Evolutionary conservation across 352 stramenopile species (phyloP), one percentile per base, ranked within the genome.

Genomic region (Blastocystis sp.): DNA sequence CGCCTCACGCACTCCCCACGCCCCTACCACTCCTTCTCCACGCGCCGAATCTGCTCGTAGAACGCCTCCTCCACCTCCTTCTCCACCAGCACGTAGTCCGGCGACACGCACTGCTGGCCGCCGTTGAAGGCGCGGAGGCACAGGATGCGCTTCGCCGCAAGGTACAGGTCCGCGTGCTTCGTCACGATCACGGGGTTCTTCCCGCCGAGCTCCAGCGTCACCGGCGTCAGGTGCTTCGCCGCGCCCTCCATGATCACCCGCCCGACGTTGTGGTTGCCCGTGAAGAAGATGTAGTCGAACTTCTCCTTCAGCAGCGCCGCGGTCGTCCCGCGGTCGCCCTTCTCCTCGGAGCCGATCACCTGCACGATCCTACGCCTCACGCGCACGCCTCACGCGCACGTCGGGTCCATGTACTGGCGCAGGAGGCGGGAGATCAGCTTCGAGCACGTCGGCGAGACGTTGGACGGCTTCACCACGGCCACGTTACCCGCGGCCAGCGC

Each of bases 31-130:
- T 81, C 71, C 71, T 81, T 78, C 21, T 90, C 68, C 0, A 74
- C 87, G 21, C 92, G 71, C 21, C 77, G 59, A 9, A 91, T 60
- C 24, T 62, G 62, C 48, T 90, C 63, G 19, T 81, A 74, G 19
- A 94, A 87, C 24, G 48, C 48, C 10, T 95, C 91, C 21, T 93
- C 90, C 54, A 95, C 89, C 61, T 91, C 91, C 43, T 92, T 88
- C 81, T 95, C 91, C 19, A 95, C 93, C 38, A 98, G 69, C 7
- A 98, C 81, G 91, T 97, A 97, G 90, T 98, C 95, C 3, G 95
- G 94, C 19, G 94, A 92, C 48, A 98, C 91, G 90, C 96, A 98
- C 60, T 93, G 97, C 91, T 98, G 96, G 0, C 95, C 95, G 28
- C 91, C 89, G 90, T 98, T 98, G 38, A 95, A 87, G 45, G 92